Percentiles rank a stretch among this genome's conserved stretches.
Evolutionary conservation across 2,329 filamentous ascomycete species (phyloP).

Genomic region (Pseudovirgaria hyperparasitica): DNA sequence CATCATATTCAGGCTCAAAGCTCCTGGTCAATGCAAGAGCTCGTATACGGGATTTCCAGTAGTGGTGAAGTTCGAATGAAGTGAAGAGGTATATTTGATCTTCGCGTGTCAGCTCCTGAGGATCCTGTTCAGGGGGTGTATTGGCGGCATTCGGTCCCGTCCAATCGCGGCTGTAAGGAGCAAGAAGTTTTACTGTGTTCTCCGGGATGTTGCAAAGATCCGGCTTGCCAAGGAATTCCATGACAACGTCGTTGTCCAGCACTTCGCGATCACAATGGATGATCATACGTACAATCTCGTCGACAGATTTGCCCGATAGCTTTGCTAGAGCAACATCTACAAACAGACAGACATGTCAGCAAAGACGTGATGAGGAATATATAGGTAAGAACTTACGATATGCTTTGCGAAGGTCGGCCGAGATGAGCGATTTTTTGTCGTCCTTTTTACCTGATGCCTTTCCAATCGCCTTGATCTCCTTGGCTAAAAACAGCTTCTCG

Average conservation of each 20-base stretch:
- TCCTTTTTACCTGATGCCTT: conserved; percentile 61
- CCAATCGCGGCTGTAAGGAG: conserved; percentile 93
- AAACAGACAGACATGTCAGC: background rate
- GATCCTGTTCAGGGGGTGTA: conserved; percentile 73
- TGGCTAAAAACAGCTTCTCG: conserved; percentile 93
- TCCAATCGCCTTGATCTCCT: conserved; percentile 84
- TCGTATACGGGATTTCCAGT: conserved; percentile 97
- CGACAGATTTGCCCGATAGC: conserved; percentile 55
- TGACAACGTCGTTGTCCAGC: conserved; percentile 77
- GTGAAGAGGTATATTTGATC: conserved; percentile 94
- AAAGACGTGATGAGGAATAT: conserved; percentile 26
- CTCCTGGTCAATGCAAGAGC: conserved; percentile 73
- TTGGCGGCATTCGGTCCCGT: conserved; percentile 72
- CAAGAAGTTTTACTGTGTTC: conserved; percentile 81
- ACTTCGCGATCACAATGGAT: conserved; percentile 90
- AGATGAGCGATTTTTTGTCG: conserved; percentile 97
- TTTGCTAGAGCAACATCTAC: conserved; percentile 27
- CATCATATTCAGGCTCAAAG: conserved; percentile 81
- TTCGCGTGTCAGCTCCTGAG: conserved; percentile 75
- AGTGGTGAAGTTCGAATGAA: conserved; percentile 87
- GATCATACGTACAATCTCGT: conserved; percentile 82
- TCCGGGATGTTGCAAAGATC: conserved; percentile 88
- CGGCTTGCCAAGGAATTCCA: conserved; percentile 92
- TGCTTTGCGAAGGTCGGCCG: conserved; percentile 78
- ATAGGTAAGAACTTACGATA: conserved; percentile 75